A percentile compares a stretch with the other conserved stretches of the same genome.
Conservation (phyloP, 345 rosid species). For the Orychophragmus violaceus region DNA sequence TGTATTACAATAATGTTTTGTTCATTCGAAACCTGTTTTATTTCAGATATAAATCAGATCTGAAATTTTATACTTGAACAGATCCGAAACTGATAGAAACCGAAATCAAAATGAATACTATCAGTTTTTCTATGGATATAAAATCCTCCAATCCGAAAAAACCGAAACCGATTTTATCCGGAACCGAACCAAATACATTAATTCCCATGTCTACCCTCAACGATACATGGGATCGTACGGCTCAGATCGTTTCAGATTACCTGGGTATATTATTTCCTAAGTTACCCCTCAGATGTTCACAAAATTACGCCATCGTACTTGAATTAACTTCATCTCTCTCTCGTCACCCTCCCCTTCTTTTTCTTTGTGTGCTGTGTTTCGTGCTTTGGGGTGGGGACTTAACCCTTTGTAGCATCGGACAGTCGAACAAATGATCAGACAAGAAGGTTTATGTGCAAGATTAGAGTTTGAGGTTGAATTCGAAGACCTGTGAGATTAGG, state of each 20-base stretch:
- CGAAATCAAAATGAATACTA: too few species aligned
- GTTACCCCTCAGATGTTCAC: conserved; percentile 29
- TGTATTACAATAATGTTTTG: too few species aligned
- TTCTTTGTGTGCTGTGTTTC: neutral
- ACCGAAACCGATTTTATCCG: too few species aligned
- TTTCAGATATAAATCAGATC: too few species aligned
- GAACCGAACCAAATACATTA: too few species aligned
- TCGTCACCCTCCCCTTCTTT: neutral
- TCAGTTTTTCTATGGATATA: too few species aligned
- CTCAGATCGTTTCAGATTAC: neutral
- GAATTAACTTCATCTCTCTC: neutral
- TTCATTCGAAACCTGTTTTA: too few species aligned
- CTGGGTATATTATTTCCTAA: conserved; percentile 9
- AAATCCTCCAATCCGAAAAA: too few species aligned
- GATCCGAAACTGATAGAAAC: too few species aligned
- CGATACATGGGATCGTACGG: neutral
- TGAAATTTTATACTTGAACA: too few species aligned
- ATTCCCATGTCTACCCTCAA: too few species aligned
- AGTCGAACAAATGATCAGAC: conserved; percentile 12
- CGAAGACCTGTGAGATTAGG: conserved; percentile 18
- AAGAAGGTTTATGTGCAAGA: neutral
- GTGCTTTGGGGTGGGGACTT: too few species aligned
- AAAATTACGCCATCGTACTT: conserved; percentile 16
- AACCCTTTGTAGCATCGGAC: conserved; percentile 3
- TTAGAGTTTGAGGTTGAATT: conserved; percentile 5